phyloP scores from a whole-genome alignment of 306 rosid genomes.

The Rubus idaeus region DNA sequence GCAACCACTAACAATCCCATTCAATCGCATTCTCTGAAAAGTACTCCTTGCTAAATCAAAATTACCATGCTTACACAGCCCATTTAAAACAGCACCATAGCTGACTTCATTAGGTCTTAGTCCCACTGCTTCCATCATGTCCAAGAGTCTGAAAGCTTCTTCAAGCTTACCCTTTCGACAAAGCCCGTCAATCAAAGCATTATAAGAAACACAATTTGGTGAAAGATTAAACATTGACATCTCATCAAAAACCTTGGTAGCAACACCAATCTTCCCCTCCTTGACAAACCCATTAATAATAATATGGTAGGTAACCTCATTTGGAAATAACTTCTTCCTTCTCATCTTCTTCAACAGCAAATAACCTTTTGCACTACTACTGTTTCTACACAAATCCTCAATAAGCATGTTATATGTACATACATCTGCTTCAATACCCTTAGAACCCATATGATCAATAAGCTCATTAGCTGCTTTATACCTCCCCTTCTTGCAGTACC shows the following conservation, averaged over 20 bases:
- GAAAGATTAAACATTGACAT: constrained; percentile 46
- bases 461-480: constrained; percentile 53
- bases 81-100: constrained; percentile 56
- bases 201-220: constrained; percentile 60
- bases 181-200: constrained; percentile 56
- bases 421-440: constrained; percentile 64
- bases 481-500: constrained; percentile 74
- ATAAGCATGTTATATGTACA: constrained; percentile 76
- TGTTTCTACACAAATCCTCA: constrained; percentile 59
- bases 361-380: constrained; percentile 68
- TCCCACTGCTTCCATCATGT: constrained; percentile 54
- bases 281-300: constrained; percentile 71
- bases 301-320: constrained; percentile 62
- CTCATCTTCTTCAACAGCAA: constrained; percentile 70
- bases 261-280: constrained; percentile 71
- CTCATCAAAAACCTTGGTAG: constrained; percentile 61
- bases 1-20: constrained; percentile 38
- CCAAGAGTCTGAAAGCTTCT: constrained; percentile 61
- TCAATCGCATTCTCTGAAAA: constrained; percentile 54
- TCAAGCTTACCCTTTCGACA: constrained; percentile 42
- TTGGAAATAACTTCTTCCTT: constrained; percentile 59
- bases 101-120: constrained; percentile 62
- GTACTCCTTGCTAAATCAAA: constrained; percentile 47
- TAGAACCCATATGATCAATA: constrained; percentile 65
- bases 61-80: constrained; percentile 54